Evolutionary conservation across 257 asterid genomes (phyloP), one percentile per base, ranked within the genome.

Genomic region (Hygrophila difformis): DNA sequence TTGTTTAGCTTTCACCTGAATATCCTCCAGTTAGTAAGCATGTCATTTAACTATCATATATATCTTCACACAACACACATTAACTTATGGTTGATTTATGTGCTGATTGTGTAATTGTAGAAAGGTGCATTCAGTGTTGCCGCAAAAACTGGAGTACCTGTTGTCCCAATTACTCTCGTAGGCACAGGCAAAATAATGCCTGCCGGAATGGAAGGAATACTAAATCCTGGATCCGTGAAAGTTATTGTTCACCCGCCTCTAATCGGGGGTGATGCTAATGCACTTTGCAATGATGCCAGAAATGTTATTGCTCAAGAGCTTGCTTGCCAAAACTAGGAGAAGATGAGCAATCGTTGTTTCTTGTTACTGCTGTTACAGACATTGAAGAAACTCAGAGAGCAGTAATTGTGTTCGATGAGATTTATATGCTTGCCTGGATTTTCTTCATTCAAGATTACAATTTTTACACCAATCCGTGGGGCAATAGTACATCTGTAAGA

Each of bases 171-270:
- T 20, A 73, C 88, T 37, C 91, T 91, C 15, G 54, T 69, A 14
- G 96, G 96, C 44, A 86, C 98, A 0, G 98, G 98, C 16, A 58
- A 65, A 47, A 86, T 91, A 43, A 91, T 91, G 96, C 96, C 98
- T 44, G 56, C 88, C 31, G 98, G 98, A 63, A 59, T 47, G 77
- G 98, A 91, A 76, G 59, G 80, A 53, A 68, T 47, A 53, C 13
- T 91, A 60, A 66, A 78, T 68, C 76, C 73, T 18, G 98, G 95
- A 62, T 55, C 61, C 0, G 77, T 91, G 52, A 91, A 82, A 63
- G 82, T 91, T 45, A 65, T 86, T 13, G 34, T 91, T 55, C 98
- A 86, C 71, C 81, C 53, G 48, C 63, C 82, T 18, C 64, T 91
- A 10, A 38, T 56, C 45, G 96, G 95, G 55, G 65, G 56, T 18